Evolutionary conservation across 495 filamentous ascomycete species (phyloP), one percentile per base, ranked within the genome.

Genomic region (Penicillium paxilli): DNA sequence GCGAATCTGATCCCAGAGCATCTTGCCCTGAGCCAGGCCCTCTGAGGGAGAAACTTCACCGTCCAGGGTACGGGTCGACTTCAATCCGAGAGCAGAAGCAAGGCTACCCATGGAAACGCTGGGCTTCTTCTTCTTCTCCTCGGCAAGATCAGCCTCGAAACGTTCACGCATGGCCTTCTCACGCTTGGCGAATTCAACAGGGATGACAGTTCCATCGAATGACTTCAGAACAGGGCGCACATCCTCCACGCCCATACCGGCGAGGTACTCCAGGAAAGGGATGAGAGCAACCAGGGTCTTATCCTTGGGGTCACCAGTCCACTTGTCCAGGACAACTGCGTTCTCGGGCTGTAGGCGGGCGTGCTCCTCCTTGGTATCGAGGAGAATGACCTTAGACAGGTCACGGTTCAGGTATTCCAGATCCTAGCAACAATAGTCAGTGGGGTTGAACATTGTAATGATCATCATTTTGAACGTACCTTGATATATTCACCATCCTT

Each of bases 401-500:
- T 95, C 89, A 33, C 94, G 89, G 78, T 98, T 98, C 56, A 98
- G 83, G 73, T 95, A 97, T 5, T 91, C 89, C 33, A 98, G 84
- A 71, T 98, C 94, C 90, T 96, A 44, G 47, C 37, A 14, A n/a
- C 22, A 6, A 9, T 26, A 51, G 42, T 41, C 16, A 35, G 49
- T 30, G 28, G 53, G 32, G 47, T 49, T 50, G 19, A 47, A 24
- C 11, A 26, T 26, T 12, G 21, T 2, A 23, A 22, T 42, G 20
- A 19, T 9, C 40, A 21, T 14, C 40, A 23, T 23, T 14, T 6
- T 30, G 5, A 6, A 38, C 80, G 47, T 81, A 95, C 92, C 87
- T 98, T 98, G 69, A 98, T 80, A 62, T 97, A 92, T 72, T 96
- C 90, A 51, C 94, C 94, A 55, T 94, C 87, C 72, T 95, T 87